These are phyloP conservation scores for Nakataea oryzae DNA, from an alignment of 2,329 filamentous ascomycete genomes.

Conservation along the genomic window DNA sequence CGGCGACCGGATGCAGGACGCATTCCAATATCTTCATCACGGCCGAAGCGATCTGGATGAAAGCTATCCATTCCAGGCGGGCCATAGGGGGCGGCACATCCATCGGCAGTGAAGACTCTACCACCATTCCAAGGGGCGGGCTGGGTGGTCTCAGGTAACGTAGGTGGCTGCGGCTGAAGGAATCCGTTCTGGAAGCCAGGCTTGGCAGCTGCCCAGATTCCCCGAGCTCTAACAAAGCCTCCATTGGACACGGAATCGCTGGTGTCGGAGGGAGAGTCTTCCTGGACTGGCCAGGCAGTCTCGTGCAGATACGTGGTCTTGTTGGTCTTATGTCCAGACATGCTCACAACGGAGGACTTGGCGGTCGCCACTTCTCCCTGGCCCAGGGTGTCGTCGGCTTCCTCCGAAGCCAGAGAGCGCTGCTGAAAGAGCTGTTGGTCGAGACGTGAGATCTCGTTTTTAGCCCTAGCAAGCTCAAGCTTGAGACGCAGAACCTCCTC, in stretches of 20 bases:
- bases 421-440: slow-evolving; percentile 50
- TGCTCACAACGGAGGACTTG: background rate
- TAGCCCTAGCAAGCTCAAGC: slow-evolving; percentile 59
- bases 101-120: slow-evolving; percentile 28
- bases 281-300: slow-evolving; percentile 39
- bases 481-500: slow-evolving; percentile 60
- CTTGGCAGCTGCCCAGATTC: slow-evolving; percentile 45
- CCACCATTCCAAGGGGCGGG: slow-evolving; percentile 36
- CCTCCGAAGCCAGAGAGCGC: background rate
- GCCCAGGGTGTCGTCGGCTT: background rate
- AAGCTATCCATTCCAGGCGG: slow-evolving; percentile 26
- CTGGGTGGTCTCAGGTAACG: slow-evolving; percentile 23
- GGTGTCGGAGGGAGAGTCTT: slow-evolving; percentile 46
- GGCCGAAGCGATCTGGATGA: slow-evolving; percentile 33
- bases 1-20: slow-evolving; percentile 33
- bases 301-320: slow-evolving; percentile 29
- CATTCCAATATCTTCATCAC: slow-evolving; percentile 37
- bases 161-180: slow-evolving; percentile 14
- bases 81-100: slow-evolving; percentile 20
- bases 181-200: slow-evolving; percentile 20
- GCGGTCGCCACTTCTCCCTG: background rate
- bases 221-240: slow-evolving; percentile 41
- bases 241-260: slow-evolving; percentile 42
- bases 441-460: slow-evolving; percentile 59
- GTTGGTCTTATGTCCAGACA: slow-evolving; percentile 11